Percentiles rank a stretch among this genome's conserved stretches.
Conservation (phyloP, 768 basidiomycete genomes). For the Suillus bovinus region DNA sequence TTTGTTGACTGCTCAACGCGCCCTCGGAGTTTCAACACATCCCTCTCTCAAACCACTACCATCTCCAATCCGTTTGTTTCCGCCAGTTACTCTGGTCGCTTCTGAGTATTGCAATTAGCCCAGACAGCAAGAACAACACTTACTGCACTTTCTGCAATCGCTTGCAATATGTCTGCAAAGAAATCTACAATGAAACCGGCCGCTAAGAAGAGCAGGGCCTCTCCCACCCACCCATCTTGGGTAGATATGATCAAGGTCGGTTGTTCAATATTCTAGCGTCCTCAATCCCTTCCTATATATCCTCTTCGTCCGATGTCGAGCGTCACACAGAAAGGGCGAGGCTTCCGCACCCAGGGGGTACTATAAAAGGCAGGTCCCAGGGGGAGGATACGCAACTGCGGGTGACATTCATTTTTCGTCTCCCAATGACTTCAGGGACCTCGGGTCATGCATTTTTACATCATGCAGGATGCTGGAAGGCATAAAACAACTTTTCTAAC, state of each 20-base stretch:
- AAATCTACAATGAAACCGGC: constrained; percentile 51
- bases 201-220: constrained; percentile 35
- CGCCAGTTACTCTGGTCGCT: constrained; percentile 16
- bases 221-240: constrained; percentile 50
- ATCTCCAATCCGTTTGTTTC: constrained; percentile 35
- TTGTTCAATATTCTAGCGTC: constrained; percentile 16
- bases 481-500: not conserved
- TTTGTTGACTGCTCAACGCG: constrained; percentile 42
- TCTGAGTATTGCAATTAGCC: constrained; percentile 17
- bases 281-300: constrained; percentile 17
- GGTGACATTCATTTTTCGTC: not conserved
- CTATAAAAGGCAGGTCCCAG: constrained; percentile 45
- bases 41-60: constrained; percentile 49
- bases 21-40: constrained; percentile 42
- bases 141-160: constrained; percentile 15
- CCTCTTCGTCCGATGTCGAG: constrained; percentile 10
- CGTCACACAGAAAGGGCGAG: constrained; percentile 10
- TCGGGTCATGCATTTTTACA: not conserved
- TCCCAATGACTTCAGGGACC: not conserved
- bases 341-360: constrained; percentile 7
- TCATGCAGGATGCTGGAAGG: not conserved
- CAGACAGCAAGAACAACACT: constrained; percentile 19
- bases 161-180: constrained; percentile 36
- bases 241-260: constrained; percentile 82
- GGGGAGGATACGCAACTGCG: constrained; percentile 24